Conservation (phyloP, 345 rosid genomes). For the Linum tenue region DNA sequence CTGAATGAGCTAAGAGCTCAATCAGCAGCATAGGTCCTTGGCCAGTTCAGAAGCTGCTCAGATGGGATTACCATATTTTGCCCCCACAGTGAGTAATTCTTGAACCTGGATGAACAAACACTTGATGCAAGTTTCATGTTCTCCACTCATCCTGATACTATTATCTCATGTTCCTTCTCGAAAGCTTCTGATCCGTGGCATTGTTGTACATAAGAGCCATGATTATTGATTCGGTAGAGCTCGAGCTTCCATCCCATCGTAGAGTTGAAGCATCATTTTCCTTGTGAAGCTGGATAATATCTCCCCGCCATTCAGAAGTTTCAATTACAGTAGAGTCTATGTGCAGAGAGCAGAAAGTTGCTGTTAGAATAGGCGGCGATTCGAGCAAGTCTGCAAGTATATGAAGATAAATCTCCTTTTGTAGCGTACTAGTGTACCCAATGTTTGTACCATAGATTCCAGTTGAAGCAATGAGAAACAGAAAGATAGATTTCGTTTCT, state of each 20-base stretch:
- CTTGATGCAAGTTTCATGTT: not conserved
- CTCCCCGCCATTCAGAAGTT: conserved; percentile 15
- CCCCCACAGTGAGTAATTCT: conserved; percentile 30
- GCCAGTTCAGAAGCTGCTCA: conserved; percentile 12
- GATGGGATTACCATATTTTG: conserved; percentile 8
- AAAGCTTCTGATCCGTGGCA: conserved; percentile 15
- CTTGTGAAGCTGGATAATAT: conserved; percentile 5
- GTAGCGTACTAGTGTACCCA: not conserved
- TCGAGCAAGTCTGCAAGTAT: conserved; percentile 11
- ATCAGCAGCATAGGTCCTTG: conserved; percentile 15
- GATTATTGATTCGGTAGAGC: conserved; percentile 12
- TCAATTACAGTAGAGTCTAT: not conserved
- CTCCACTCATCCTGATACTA: not conserved
- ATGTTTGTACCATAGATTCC: conserved; percentile 11
- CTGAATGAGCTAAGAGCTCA: conserved; percentile 9
- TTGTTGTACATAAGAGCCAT: conserved; percentile 24
- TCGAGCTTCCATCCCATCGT: conserved; percentile 15
- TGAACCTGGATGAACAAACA: not conserved
- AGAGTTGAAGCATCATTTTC: conserved; percentile 1
- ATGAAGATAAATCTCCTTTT: conserved; percentile 2
- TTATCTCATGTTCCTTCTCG: conserved; percentile 13
- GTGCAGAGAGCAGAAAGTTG: conserved; percentile 18
- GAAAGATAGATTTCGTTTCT: not conserved
- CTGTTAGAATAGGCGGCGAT: conserved; percentile 8
- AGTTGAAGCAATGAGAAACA: conserved; percentile 17